Base-by-base conservation (phyloP, 2,329 filamentous ascomycete genomes). In the Lojkania enalia region DNA sequence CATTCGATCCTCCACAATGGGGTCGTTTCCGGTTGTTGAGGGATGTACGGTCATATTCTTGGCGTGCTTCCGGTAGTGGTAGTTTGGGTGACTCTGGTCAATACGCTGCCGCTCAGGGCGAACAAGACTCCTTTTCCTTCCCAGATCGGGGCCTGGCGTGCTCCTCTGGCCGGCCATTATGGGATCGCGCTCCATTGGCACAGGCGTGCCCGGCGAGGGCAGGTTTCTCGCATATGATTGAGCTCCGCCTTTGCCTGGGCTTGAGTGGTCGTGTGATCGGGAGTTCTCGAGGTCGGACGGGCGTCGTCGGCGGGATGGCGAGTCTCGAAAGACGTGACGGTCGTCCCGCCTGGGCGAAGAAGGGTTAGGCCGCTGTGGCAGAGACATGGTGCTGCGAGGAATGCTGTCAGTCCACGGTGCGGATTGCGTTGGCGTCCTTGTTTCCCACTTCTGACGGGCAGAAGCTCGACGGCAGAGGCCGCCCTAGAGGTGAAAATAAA, bases 41-140 rank as follows among this genome's bases (percentile, higher is more conserved):
- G 95, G 94, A 54, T 90, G 78, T 4, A 90, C 87, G 43, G 86
- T 80, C 90, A 99, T 96, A 54, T 92, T 88, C 60, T 90, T 88
- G 7, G 95, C 90, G 81, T 96, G 91, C 68, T 95, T 88, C 57
- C 90, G 85, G 71, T 99, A 99, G 72, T 96, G 82, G 66, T 96
- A 99, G 69, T 97, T 95, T 12, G 91, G 90, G 67, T 97, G 90
- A 58, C 91, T 87, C 53, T 80, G 84, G 58, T 91, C 87, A 57
- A 95, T 89, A 57, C 87, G 83, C 61, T 87, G 87, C 55, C 94
- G 83, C 72, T 99, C 94, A 1, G 94, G 94, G 50, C 88, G 81
- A 64, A 99, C 85, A 52, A 99, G 76, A 69, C 89, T 96, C 67
- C 87, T 84, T 73, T 97, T 97, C 58, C 91, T 84, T 49, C 72